Base-by-base conservation (phyloP, 108 stramenopile genomes). In the Schizochytrium sp. region DNA sequence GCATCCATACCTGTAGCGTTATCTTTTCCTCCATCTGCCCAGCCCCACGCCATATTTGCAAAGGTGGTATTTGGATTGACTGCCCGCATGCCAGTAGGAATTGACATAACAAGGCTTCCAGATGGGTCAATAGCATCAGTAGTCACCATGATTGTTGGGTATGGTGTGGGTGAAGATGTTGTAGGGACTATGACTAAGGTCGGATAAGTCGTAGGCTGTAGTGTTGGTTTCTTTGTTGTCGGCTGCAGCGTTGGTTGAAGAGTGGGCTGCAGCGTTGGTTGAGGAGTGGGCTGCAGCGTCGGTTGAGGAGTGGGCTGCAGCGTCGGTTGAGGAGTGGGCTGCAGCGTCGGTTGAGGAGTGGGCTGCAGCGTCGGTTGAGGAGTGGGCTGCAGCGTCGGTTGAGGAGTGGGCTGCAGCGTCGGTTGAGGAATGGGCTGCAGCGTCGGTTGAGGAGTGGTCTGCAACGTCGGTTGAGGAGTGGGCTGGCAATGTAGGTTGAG, bases 41-140 rank as follows among this genome's bases (percentile, higher is more conserved):
- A 83, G 12, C 76, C 76, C 76, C 76, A 83, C 76, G 76, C 76
- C 7, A 83, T n/a, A 2, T 83, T 83, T 56, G 76, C 76, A 49
- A 49, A 83, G 38, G 76, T 83, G 5, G 76, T 83, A 53, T 83
- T 83, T 17, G 76, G 76, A 7, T 7, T 8, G 64, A 15, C 64
- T 0, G 12, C 1, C 19, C 15, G 12, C 64, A 44, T 7, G 42
- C 42, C 64, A 15, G 19, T 69, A 38, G 64, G 0, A 69, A 44
- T 38, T 5, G 15, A 12, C 44, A 44, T 38, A 8, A 44, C 44
- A 7, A 42, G 5, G 61, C 40, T 69, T 38, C 8, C 61, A 42
- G 8, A 4, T 38, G 40, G 0, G 64, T 38, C 28, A 44, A 64
- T 64, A 42, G 17, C 61, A 42, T 64, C 17, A n/a, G 38, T 10